phyloP scores from a whole-genome alignment of 1,284 basidiomycete species.

The Sporisorium reilianum region DNA sequence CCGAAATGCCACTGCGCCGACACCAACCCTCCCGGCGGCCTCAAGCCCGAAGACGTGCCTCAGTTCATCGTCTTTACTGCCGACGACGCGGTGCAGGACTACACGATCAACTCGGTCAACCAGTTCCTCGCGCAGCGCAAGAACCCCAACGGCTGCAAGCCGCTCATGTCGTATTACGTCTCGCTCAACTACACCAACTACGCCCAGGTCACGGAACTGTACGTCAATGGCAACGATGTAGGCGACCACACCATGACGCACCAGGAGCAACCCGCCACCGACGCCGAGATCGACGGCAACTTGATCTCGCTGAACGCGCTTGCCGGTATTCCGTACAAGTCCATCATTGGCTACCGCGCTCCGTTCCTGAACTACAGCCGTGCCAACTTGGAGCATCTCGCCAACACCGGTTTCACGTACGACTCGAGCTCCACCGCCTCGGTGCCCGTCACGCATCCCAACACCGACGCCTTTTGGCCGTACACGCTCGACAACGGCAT shows the following conservation, averaged over 20 bases:
- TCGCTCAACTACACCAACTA: slow-evolving; percentile 80
- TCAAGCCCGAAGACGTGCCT: slow-evolving; percentile 55
- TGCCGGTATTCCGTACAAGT: slow-evolving; percentile 80
- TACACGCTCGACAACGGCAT: slow-evolving; percentile 75
- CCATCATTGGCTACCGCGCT: slow-evolving; percentile 81
- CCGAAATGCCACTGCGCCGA: slow-evolving; percentile 62
- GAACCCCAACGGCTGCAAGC: slow-evolving; percentile 84
- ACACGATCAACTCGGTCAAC: slow-evolving; percentile 79
- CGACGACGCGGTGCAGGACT: slow-evolving; percentile 77
- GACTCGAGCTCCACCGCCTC: slow-evolving; percentile 78
- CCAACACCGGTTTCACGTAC: slow-evolving; percentile 76
- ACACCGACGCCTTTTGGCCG: slow-evolving; percentile 77
- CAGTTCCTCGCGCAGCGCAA: slow-evolving; percentile 81
- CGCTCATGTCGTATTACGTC: slow-evolving; percentile 71
- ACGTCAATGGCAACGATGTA: slow-evolving; percentile 84
- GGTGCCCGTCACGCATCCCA: slow-evolving; percentile 77
- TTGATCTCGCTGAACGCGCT: slow-evolving; percentile 82
- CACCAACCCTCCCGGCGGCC: slow-evolving; percentile 62
- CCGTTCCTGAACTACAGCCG: slow-evolving; percentile 79
- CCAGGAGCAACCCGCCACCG: slow-evolving; percentile 74
- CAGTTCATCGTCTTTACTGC: slow-evolving; percentile 65
- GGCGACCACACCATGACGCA: slow-evolving; percentile 92
- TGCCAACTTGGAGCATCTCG: slow-evolving; percentile 76
- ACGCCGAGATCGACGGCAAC: slow-evolving; percentile 78
- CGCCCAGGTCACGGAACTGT: slow-evolving; percentile 83